Conservation (phyloP, 1,139 yeast species). For the Lodderomyces theae region DNA sequence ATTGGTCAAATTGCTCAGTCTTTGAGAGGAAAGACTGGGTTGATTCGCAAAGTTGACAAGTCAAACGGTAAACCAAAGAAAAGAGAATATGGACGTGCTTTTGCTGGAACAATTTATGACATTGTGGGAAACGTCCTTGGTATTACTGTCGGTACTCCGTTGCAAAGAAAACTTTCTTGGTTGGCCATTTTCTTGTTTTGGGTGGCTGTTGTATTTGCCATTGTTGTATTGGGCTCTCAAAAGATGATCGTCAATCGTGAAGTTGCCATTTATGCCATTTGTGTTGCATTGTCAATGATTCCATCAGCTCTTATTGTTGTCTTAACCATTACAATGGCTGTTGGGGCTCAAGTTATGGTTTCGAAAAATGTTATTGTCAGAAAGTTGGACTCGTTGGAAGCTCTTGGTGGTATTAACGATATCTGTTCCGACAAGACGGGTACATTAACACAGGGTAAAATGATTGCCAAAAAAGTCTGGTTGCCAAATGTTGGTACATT, state of each 20-base stretch:
- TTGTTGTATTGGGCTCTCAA: conserved; percentile 79
- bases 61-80: conserved; percentile 22
- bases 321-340: conserved; percentile 81
- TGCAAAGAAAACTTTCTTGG: conserved; percentile 65
- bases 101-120: conserved; percentile 34
- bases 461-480: conserved; percentile 74
- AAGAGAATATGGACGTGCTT: conserved; percentile 51
- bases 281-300: conserved; percentile 80
- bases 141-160: conserved; percentile 72
- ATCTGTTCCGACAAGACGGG: conserved; percentile 85
- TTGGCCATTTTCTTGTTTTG: conserved; percentile 66
- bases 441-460: conserved; percentile 75
- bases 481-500: conserved; percentile 73
- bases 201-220: conserved; percentile 73
- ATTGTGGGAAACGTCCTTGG: conserved; percentile 70
- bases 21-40: conserved; percentile 31
- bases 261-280: conserved; percentile 80
- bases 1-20: conserved; percentile 76
- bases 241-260: conserved; percentile 62
- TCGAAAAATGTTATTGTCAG: conserved; percentile 70
- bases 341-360: conserved; percentile 80
- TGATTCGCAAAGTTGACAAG: conserved; percentile 28
- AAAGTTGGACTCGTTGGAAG: conserved; percentile 75
- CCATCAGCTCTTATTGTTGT: conserved; percentile 82
- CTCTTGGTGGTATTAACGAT: conserved; percentile 76